Base-by-base conservation (phyloP, 371 early-diverging fungal species). In the Neoconidiobolus thromboides region DNA sequence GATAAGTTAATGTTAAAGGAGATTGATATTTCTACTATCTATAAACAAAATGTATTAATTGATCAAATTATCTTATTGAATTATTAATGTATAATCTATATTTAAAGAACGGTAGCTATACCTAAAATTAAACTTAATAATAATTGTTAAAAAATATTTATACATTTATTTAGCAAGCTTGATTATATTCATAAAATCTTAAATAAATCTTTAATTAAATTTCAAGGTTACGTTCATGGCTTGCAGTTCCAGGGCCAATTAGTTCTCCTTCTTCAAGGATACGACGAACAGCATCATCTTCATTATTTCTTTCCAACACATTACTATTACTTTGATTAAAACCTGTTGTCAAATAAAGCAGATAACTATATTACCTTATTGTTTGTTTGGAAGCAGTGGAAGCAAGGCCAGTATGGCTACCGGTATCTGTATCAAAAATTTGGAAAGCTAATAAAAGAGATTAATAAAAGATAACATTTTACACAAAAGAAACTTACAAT, bases 201-300 rank as follows among this genome's bases (percentile, higher is more conserved):
- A 26, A 26, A 26, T 26, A 26, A 26, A 26, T 26, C 26, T 26
- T 26, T 26, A 26, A 26, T 26, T 26, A 26, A 26, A 26, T 26
- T 26, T 26, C 26, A 26, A 26, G 26, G 26, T 26, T 51, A 10
- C 7, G 6, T 37, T 55, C 55, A 4, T 36, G 37, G 14, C 14
- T 36, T 9, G 55, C 14, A 55, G 55, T 10, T 9, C 55, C 55
- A 55, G 55, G 38, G 12, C 55, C 55, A 14, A 55, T 55, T 5
- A 55, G 55, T 37, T 55, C 55, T 3, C 55, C 55, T 12, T 55
- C 36, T 37, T 55, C 14, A n/a, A 55, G 14, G 14, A 55, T 55
- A 37, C 36, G 36, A 4, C 36, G 9, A 37, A 55, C 55, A 37
- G 55, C 55, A 10, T 55, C 55, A 55, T 55, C 55, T 26, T 55